Percentiles rank a stretch among this genome's conserved stretches.
These are phyloP conservation scores for Inonotus obliquus DNA, from an alignment of 1,284 basidiomycete species.

Conservation along the genomic window DNA sequence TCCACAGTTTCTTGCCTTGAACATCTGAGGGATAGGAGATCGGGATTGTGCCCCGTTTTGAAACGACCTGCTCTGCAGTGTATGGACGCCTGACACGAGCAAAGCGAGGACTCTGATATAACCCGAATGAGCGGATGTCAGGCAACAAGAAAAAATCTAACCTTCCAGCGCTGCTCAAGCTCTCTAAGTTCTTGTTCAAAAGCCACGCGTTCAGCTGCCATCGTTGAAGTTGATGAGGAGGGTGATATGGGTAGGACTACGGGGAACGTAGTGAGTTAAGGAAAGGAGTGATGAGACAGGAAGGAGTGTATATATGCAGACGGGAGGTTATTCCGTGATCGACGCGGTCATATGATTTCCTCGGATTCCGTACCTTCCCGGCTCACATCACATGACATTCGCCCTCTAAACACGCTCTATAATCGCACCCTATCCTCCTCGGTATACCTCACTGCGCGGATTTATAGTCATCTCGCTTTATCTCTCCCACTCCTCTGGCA, in stretches of 20 bases:
- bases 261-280: neutral
- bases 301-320: neutral
- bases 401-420: neutral
- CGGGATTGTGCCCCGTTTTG: constrained; percentile 86
- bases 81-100: constrained; percentile 84
- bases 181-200: constrained; percentile 82
- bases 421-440: neutral
- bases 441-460: neutral
- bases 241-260: neutral
- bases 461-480: neutral
- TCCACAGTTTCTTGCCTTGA: constrained; percentile 86
- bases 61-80: constrained; percentile 88
- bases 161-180: constrained; percentile 93
- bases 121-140: neutral
- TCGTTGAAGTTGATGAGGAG: neutral
- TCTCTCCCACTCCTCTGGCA: too few species aligned
- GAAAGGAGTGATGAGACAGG: neutral
- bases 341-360: constrained; percentile 1
- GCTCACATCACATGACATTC: neutral
- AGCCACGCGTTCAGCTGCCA: constrained; percentile 45
- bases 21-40: constrained; percentile 86
- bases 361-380: neutral
- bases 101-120: constrained; percentile 76
- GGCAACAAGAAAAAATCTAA: constrained; percentile 31
- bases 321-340: neutral